phyloP scores from a whole-genome alignment of 2,329 filamentous ascomycete species.

The Trichoderma sp. region DNA sequence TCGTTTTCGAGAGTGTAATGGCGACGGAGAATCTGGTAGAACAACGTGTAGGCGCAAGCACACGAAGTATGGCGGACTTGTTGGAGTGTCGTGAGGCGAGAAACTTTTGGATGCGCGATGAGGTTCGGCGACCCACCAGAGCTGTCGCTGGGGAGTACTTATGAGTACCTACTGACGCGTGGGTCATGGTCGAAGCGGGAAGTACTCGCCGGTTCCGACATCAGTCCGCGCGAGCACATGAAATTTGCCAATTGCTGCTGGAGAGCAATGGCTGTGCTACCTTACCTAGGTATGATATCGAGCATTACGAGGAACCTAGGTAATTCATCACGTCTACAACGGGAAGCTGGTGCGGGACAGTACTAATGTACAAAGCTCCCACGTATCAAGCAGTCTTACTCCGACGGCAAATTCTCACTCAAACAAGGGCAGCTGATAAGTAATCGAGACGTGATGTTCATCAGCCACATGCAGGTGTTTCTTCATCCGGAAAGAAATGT shows the following conservation, averaged over 20 bases:
- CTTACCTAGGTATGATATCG: too few relatives aligned
- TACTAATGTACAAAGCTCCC: neutral
- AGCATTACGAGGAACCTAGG: neutral
- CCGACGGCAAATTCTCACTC: neutral
- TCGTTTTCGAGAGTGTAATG: neutral
- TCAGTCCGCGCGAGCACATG: too few relatives aligned
- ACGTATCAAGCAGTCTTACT: too few relatives aligned
- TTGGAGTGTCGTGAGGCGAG: conserved; percentile 3
- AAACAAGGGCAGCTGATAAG: neutral
- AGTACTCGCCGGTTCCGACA: neutral
- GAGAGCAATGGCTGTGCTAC: too few relatives aligned
- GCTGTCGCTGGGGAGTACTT: conserved; percentile 2
- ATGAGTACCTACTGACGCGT: neutral
- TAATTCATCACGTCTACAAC: too few relatives aligned
- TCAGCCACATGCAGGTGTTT: neutral
- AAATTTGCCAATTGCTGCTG: neutral
- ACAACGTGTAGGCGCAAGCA: neutral
- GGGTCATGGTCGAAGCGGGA: too few relatives aligned
- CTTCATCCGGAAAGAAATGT: neutral
- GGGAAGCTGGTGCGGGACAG: too few relatives aligned
- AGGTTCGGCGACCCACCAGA: conserved; percentile 17
- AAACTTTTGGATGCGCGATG: conserved; percentile 17
- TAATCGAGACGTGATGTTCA: neutral
- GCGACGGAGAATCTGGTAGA: neutral
- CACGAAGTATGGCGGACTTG: neutral